These are phyloP conservation scores for Polytrichum formosum DNA, from an alignment of 225 moss, liverwort and hornwort genomes.

Conservation along the genomic window DNA sequence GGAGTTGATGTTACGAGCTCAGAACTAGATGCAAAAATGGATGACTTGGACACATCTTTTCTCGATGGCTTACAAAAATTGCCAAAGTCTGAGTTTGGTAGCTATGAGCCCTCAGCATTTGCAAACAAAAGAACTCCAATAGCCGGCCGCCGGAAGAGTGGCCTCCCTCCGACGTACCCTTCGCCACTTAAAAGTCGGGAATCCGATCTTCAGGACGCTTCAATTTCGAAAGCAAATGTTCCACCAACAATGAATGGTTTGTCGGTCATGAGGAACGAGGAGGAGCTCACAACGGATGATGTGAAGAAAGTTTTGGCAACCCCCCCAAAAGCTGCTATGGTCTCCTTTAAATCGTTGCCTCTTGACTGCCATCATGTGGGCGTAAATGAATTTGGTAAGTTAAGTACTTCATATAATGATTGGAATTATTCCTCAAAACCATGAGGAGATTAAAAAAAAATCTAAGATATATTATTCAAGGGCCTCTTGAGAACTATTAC, in stretches of 20 bases:
- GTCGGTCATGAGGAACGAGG: not conserved
- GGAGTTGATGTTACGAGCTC: not conserved
- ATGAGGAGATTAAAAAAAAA: not conserved
- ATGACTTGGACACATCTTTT: no score
- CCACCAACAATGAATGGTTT: not conserved
- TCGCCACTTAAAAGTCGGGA: not conserved
- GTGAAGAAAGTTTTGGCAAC: not conserved
- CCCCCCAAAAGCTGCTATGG: not conserved
- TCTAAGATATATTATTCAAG: no score
- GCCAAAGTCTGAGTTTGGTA: slow-evolving; percentile 1
- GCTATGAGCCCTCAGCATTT: not conserved
- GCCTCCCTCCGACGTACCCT: no score
- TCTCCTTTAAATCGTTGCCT: not conserved
- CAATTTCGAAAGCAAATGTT: not conserved
- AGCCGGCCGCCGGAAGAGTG: slow-evolving; percentile 4
- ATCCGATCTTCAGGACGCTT: not conserved
- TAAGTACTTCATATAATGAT: not conserved
- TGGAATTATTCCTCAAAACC: no score
- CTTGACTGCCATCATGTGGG: not conserved
- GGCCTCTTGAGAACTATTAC: no score
- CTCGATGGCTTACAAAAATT: not conserved
- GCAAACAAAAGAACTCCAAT: not conserved
- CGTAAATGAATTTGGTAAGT: not conserved
- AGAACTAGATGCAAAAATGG: not conserved
- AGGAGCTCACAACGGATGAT: not conserved